Conservation (phyloP, 331 rosid genomes). For the Acacia pycnantha region DNA sequence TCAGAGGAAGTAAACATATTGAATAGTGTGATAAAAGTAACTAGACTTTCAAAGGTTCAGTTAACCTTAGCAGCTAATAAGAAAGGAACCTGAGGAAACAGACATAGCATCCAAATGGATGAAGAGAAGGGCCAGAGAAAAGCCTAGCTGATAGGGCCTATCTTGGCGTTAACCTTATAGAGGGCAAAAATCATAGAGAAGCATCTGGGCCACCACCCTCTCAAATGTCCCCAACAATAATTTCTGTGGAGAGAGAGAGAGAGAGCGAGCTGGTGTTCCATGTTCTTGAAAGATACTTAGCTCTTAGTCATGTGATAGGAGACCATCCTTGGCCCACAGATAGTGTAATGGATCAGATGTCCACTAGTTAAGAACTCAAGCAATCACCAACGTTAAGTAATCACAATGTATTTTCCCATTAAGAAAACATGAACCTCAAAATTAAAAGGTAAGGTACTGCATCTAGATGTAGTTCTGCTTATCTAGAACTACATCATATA, state of each 20-base stretch:
- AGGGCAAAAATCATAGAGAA: slow-evolving; percentile 34
- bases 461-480: slow-evolving; percentile 3
- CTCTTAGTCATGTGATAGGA: slow-evolving; percentile 59
- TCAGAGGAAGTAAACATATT: slow-evolving; percentile 30
- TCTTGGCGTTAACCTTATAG: slow-evolving; percentile 41
- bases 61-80: slow-evolving; percentile 43
- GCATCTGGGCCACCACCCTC: slow-evolving; percentile 58
- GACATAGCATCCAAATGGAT: slow-evolving; percentile 45
- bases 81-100: slow-evolving; percentile 43
- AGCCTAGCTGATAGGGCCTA: slow-evolving; percentile 37
- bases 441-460: slow-evolving; percentile 1
- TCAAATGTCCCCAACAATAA: slow-evolving; percentile 49
- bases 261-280: slow-evolving; percentile 44
- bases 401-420: slow-evolving; percentile 26
- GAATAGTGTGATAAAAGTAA: slow-evolving; percentile 22
- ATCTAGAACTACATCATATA: not conserved
- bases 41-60: slow-evolving; percentile 26
- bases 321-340: slow-evolving; percentile 63
- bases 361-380: slow-evolving; percentile 41
- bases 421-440: slow-evolving; percentile 31
- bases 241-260: slow-evolving; percentile 35
- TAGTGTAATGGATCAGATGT: slow-evolving; percentile 40
- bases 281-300: slow-evolving; percentile 57
- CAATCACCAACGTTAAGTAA: slow-evolving; percentile 42
- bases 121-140: slow-evolving; percentile 40